Conservation (phyloP, 768 basidiomycete genomes). For the Lactifluus pinguis region DNA sequence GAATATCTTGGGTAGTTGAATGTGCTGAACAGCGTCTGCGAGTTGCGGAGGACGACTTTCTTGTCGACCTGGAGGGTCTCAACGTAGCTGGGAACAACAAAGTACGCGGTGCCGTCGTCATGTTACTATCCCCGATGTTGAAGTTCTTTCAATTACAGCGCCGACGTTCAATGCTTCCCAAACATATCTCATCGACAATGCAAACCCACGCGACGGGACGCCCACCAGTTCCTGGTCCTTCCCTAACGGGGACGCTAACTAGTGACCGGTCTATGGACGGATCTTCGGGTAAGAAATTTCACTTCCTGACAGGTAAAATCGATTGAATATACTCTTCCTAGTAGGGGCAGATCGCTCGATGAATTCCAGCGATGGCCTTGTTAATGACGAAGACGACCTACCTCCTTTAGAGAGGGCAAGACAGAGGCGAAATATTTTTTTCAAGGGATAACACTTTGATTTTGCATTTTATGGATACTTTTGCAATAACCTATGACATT, state of each 20-base stretch:
- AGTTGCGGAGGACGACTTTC: conserved; percentile 57
- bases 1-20: conserved; percentile 85
- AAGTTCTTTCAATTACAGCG: conserved; percentile 35
- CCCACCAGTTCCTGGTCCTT: background rate
- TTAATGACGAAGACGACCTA: conserved; percentile 44
- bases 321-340: background rate
- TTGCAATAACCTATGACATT: background rate
- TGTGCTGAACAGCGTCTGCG: conserved; percentile 60
- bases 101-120: conserved; percentile 30
- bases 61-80: conserved; percentile 49
- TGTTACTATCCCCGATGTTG: background rate
- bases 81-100: conserved; percentile 56
- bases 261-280: conserved; percentile 19
- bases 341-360: conserved; percentile 9
- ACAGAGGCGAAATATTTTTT: conserved; percentile 35
- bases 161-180: conserved; percentile 67
- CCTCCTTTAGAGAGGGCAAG: conserved; percentile 63
- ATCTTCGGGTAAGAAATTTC: conserved; percentile 1
- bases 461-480: background rate
- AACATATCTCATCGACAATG: conserved; percentile 29
- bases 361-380: conserved; percentile 14
- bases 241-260: conserved; percentile 1
- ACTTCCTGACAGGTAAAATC: background rate
- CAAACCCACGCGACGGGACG: background rate
- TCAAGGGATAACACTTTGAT: conserved; percentile 3